Conservation (phyloP, 2,329 filamentous ascomycete genomes). For the Polychaeton citri region DNA sequence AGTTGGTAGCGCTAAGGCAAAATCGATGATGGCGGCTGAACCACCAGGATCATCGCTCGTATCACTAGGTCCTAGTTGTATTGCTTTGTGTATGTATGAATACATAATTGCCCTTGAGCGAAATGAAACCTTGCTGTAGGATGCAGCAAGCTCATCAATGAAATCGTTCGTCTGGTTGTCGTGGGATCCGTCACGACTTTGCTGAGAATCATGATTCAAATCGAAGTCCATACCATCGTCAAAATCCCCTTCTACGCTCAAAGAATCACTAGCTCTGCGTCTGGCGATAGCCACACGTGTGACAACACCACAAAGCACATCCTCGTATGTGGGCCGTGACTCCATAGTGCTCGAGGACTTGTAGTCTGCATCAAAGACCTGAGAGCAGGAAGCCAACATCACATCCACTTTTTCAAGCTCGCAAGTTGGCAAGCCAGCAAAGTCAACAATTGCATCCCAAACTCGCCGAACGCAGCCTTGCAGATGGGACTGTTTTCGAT, state of each 20-base stretch:
- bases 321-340: constrained; percentile 7
- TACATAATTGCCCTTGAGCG: constrained; percentile 12
- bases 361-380: constrained; percentile 8
- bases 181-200: constrained; percentile 30
- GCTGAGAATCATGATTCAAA: constrained; percentile 48
- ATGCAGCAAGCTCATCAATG: constrained; percentile 28
- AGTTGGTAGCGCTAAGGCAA: constrained; percentile 11
- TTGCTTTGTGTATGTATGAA: constrained; percentile 1
- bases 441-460: constrained; percentile 18
- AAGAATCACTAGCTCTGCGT: constrained; percentile 1
- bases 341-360: not conserved
- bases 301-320: constrained; percentile 8
- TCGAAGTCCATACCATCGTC: constrained; percentile 55
- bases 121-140: constrained; percentile 9
- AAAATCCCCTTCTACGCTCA: constrained; percentile 26
- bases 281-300: constrained; percentile 4
- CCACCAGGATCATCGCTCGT: not conserved
- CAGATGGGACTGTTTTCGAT: constrained; percentile 14
- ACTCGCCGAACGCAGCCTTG: constrained; percentile 14
- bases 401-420: constrained; percentile 31
- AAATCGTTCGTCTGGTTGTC: constrained; percentile 26
- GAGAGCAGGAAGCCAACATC: constrained; percentile 24
- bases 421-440: constrained; percentile 24
- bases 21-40: constrained; percentile 7
- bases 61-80: not conserved